Evolutionary conservation across 106 monocot genomes (phyloP).

Genomic region (Apostasia shenzhenica): DNA sequence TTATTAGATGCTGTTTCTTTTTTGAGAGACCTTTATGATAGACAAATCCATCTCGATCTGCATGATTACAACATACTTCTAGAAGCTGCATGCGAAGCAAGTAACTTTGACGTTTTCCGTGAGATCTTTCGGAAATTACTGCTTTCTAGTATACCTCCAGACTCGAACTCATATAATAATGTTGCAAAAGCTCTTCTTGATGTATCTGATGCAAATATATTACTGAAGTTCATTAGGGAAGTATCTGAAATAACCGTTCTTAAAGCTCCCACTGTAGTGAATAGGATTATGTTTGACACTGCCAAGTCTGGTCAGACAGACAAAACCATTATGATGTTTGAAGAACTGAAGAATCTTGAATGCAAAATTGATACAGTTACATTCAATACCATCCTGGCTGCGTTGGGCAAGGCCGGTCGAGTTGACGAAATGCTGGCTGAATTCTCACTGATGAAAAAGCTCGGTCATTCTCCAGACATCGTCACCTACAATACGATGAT

Average conservation of each 20-base stretch:
- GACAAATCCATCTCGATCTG: conserved; percentile 20
- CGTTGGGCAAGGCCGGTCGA: conserved; percentile 52
- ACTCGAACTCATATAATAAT: conserved; percentile 39
- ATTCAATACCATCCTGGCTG: conserved; percentile 65
- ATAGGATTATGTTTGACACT: conserved; percentile 45
- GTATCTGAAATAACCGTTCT: conserved; percentile 34
- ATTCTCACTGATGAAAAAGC: conserved; percentile 46
- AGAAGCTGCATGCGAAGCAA: conserved; percentile 24
- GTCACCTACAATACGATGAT: conserved; percentile 70
- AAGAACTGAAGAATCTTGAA: conserved; percentile 41
- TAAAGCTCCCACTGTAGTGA: conserved; percentile 54
- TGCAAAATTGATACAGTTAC: conserved; percentile 47
- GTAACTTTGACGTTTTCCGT: conserved; percentile 31
- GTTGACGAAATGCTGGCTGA: conserved; percentile 59
- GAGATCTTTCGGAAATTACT: conserved; percentile 59
- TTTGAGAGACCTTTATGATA: conserved; percentile 25
- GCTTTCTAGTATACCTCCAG: conserved; percentile 40
- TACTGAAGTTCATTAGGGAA: conserved; percentile 43
- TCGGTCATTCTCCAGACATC: conserved; percentile 46
- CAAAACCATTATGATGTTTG: conserved; percentile 42
- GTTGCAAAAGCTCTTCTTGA: conserved; percentile 45
- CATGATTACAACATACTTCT: conserved; percentile 43
- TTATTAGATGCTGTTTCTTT: conserved; percentile 26
- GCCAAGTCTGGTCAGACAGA: conserved; percentile 45
- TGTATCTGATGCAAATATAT: conserved; percentile 18